Evolutionary conservation across 306 rosid genomes (phyloP).

Genomic region (Cucumis cinereus): DNA sequence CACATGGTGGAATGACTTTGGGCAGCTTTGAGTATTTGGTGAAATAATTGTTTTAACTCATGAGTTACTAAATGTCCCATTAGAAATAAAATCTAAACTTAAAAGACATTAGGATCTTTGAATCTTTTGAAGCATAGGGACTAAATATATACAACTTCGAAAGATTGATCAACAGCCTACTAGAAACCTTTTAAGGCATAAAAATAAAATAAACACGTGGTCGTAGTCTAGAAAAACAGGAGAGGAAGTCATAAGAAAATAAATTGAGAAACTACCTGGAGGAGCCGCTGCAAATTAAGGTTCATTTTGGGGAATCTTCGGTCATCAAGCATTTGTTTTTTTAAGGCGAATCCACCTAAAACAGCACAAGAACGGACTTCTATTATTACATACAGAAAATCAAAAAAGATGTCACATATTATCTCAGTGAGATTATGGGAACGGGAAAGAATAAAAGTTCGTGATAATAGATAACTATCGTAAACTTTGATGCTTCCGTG

Average conservation of each 20-base stretch:
- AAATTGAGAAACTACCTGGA: conserved; percentile 51
- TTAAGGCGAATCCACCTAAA: conserved; percentile 71
- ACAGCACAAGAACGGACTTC: background rate
- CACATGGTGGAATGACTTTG: background rate
- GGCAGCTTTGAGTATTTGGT: background rate
- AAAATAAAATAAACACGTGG: background rate
- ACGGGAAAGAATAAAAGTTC: background rate
- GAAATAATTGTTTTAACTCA: background rate
- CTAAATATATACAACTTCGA: background rate
- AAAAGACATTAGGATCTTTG: background rate
- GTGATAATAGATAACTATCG: background rate
- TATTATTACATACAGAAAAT: background rate
- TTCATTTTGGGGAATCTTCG: conserved; percentile 95
- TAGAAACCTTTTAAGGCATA: background rate
- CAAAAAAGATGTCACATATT: background rate
- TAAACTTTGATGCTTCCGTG: background rate
- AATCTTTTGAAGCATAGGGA: background rate
- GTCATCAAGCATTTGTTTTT: conserved; percentile 96
- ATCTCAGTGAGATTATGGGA: background rate
- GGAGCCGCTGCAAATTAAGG: conserved; percentile 83
- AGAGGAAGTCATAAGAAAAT: background rate
- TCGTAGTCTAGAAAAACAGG: background rate
- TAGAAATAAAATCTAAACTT: background rate
- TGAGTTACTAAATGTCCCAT: background rate
- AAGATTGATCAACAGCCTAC: no score